Conservation (phyloP, 2,329 filamentous ascomycete species). For the Beauveria asiatica region DNA sequence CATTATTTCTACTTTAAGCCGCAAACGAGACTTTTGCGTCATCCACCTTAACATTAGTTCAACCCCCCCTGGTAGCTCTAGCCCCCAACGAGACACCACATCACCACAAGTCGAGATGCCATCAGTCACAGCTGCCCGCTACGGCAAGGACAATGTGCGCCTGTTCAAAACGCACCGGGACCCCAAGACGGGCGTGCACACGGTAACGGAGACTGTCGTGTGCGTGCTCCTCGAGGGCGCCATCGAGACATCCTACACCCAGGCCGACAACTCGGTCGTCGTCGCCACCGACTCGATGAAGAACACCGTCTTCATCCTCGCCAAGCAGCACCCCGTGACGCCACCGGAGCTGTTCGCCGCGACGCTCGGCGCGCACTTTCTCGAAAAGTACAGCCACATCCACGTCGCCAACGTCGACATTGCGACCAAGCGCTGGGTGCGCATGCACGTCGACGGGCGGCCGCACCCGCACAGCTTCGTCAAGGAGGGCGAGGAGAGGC, state of each 20-base stretch:
- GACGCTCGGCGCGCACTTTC: constrained; percentile 79
- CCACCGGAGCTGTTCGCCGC: constrained; percentile 88
- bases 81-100: not conserved
- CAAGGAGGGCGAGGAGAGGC: constrained; percentile 80
- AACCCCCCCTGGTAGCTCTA: not conserved
- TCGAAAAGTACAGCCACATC: constrained; percentile 83
- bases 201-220: constrained; percentile 90
- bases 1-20: not conserved
- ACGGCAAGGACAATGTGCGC: constrained; percentile 97
- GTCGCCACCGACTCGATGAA: constrained; percentile 98
- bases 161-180: constrained; percentile 90
- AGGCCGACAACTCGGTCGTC: constrained; percentile 87
- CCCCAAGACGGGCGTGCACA: constrained; percentile 66
- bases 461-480: constrained; percentile 93
- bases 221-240: constrained; percentile 87
- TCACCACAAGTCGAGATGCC: constrained; percentile 37
- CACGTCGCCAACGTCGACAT: constrained; percentile 73
- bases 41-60: not conserved
- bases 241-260: constrained; percentile 83
- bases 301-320: constrained; percentile 91
- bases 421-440: constrained; percentile 81
- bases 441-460: constrained; percentile 78
- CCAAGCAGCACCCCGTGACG: constrained; percentile 85
- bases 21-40: not conserved
- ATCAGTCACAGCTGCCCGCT: constrained; percentile 56